phyloP scores from a whole-genome alignment of 345 rosid species.

The Excoecaria cochinchinensis region DNA sequence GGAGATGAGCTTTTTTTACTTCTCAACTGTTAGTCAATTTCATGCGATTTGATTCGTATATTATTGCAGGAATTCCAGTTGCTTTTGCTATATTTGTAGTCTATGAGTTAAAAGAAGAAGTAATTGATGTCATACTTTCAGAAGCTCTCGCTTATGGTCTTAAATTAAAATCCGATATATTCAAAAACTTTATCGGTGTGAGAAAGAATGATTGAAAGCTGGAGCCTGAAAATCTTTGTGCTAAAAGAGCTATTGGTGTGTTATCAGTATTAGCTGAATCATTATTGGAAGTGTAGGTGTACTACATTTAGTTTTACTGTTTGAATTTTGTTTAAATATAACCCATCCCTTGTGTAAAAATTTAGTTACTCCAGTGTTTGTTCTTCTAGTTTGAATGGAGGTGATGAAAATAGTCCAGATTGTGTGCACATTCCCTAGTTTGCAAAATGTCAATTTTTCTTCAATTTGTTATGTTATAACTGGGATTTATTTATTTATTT shows the following conservation, averaged over 20 bases:
- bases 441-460: too few species aligned
- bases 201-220: constrained; percentile 47
- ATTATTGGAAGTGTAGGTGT: constrained; percentile 3
- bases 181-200: constrained; percentile 34
- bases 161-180: constrained; percentile 47
- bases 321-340: too few species aligned
- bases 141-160: constrained; percentile 41
- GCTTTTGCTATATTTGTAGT: constrained; percentile 50
- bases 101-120: constrained; percentile 67
- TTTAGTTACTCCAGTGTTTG: neutral
- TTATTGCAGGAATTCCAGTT: constrained; percentile 61
- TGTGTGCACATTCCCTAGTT: too few species aligned
- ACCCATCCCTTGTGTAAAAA: neutral
- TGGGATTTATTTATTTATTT: too few species aligned
- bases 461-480: too few species aligned
- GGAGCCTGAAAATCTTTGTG: neutral
- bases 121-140: constrained; percentile 49
- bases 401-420: neutral
- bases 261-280: neutral
- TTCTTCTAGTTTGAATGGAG: neutral
- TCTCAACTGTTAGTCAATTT: too few species aligned
- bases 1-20: too few species aligned
- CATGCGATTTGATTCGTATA: neutral
- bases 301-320: neutral
- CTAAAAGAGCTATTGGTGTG: neutral